phyloP scores from a whole-genome alignment of 169 alveolate species.

The Eimeria necatrix region DNA sequence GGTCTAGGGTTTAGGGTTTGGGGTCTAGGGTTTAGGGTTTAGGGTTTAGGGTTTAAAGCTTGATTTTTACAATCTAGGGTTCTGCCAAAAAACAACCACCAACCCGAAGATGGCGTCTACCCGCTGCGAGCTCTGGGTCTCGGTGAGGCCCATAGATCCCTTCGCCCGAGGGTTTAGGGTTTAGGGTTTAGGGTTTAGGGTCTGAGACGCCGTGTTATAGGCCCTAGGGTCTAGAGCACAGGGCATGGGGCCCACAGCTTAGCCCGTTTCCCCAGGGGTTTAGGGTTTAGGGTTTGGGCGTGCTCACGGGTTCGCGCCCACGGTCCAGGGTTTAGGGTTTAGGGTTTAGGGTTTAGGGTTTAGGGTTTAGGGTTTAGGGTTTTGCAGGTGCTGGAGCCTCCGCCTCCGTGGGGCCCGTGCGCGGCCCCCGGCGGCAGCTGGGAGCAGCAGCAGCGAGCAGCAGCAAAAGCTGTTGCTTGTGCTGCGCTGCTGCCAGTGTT shows the following conservation, averaged over 20 bases:
- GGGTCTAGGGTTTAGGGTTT: neutral
- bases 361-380: neutral
- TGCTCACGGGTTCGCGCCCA: no score
- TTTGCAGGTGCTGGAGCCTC: conserved; percentile 12
- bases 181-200: conserved; percentile 15
- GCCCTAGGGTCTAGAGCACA: no score
- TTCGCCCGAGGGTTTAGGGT: neutral
- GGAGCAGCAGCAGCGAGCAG: neutral
- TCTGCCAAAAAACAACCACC: no score
- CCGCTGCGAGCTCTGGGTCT: conserved; percentile 8
- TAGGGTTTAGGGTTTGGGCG: no score
- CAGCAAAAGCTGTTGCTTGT: neutral
- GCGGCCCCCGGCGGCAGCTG: neutral
- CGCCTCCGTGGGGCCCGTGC: neutral
- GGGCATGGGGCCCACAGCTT: no score
- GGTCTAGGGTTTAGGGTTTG: neutral
- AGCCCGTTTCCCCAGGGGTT: no score
- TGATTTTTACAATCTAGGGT: no score
- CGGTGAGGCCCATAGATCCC: neutral
- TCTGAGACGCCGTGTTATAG: neutral
- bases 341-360: no score
- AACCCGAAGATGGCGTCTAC: neutral
- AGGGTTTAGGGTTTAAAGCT: neutral
- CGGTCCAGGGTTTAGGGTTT: no score
- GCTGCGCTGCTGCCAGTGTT: neutral